Base-by-base conservation (phyloP, 371 early-diverging fungal species). In the Globomyces sp. region DNA sequence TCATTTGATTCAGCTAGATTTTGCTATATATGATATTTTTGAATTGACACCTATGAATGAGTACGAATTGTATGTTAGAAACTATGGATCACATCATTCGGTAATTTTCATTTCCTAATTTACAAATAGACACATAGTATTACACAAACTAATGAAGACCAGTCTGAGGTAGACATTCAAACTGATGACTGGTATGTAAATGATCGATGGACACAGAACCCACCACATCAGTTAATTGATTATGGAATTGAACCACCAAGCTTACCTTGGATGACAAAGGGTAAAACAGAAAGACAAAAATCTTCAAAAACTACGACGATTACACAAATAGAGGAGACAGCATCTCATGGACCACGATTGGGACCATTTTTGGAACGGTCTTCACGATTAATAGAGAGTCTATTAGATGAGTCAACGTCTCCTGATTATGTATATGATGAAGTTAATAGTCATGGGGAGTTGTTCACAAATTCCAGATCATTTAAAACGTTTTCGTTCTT, bases 21-120 rank as follows among this genome's bases (percentile, higher is more conserved):
- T 81, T 11, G 74, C 68, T 34, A 52, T 57, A n/a, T 79, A 71
- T 64, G 74, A 75, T 39, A 57, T 80, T 10, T 76, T 80, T 63
- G 79, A 82, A 48, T 60, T 75, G 53, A 40, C 71, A 1, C 82
- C 82, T 3, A 41, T 82, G 67, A 77, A 73, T 46, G 78, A 78
- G 58, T 82, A 82, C 65, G 82, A 82, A 57, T 68, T 79, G 10
- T 82, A 80, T 64, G 77, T 82, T 49, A 74, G 82, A 6, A 79
- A 68, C 51, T 82, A 11, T 24, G 52, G 52, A 51, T 51, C 52
- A 4, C 52, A 51, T 24, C 24, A 24, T 24, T 24, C 24, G 24
- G 24, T 24, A 24, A 13, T 11, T n/a, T 11, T 37, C 51, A 50
- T 24, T n/a, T 13, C 11, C 11, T 57, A 57, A 13, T 11, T 50